phyloP scores from a whole-genome alignment of 164 flowering plant species.

The Dillenia turbinata region DNA sequence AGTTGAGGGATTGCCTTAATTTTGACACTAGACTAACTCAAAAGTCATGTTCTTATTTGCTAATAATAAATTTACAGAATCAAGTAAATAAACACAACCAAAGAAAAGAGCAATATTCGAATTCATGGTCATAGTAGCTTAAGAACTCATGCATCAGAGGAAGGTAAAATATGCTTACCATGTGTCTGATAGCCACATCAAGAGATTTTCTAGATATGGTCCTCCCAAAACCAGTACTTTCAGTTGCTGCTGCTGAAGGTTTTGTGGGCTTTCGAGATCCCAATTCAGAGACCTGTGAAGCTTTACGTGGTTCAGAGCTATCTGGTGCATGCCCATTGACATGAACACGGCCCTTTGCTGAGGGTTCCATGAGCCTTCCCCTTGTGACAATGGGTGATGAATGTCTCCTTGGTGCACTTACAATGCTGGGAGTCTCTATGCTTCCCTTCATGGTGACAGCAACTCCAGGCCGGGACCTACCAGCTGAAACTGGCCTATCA shows the following conservation, averaged over 20 bases:
- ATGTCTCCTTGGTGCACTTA: constrained; percentile 44
- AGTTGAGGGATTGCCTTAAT: too few species aligned
- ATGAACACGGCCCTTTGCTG: constrained; percentile 35
- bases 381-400: constrained; percentile 65
- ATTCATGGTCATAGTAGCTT: too few species aligned
- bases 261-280: constrained; percentile 44
- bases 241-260: constrained; percentile 40
- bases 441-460: constrained; percentile 39
- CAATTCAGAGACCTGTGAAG: constrained; percentile 34
- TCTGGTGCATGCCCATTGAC: constrained; percentile 47
- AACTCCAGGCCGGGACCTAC: constrained; percentile 77
- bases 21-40: too few species aligned
- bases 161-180: constrained; percentile 40
- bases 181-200: constrained; percentile 92
- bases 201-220: constrained; percentile 87
- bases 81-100: too few species aligned
- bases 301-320: constrained; percentile 39
- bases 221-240: constrained; percentile 83
- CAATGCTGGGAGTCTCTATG: constrained; percentile 34
- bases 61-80: too few species aligned
- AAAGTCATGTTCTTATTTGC: too few species aligned
- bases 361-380: constrained; percentile 60
- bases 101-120: too few species aligned
- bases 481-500: constrained; percentile 85
- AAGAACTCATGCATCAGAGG: background rate